Evolutionary conservation across 345 rosid genomes (phyloP).

Genomic region (Ceriops decandra): DNA sequence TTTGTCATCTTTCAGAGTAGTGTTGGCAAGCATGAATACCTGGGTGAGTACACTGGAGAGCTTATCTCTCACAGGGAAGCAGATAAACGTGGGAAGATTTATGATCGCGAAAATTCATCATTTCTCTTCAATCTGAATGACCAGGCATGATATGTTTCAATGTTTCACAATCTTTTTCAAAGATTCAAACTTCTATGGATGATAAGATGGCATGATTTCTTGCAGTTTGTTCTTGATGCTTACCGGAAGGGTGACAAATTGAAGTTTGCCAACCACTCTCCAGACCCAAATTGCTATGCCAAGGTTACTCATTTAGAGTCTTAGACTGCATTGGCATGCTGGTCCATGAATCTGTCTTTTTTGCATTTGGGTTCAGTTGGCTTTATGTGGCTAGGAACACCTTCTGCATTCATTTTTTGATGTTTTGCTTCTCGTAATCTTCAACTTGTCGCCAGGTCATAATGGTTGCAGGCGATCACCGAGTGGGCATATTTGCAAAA

Average conservation of each 20-base stretch:
- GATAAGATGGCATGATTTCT: constrained; percentile 9
- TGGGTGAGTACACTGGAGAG: constrained; percentile 99
- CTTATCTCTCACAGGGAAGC: constrained; percentile 97
- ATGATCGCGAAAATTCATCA: constrained; percentile 97
- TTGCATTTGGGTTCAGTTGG: background rate
- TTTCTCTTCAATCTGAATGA: constrained; percentile 96
- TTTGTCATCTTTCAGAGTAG: constrained; percentile 55
- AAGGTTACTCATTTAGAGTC: constrained; percentile 53
- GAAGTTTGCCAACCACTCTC: constrained; percentile 96
- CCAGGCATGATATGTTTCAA: constrained; percentile 52
- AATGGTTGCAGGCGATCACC: constrained; percentile 94
- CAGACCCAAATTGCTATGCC: constrained; percentile 96
- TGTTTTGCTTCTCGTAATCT: background rate
- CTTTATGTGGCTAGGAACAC: background rate
- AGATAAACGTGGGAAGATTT: constrained; percentile 97
- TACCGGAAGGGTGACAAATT: constrained; percentile 95
- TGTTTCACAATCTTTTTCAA: background rate
- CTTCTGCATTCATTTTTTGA: background rate
- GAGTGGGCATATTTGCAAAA: constrained; percentile 95
- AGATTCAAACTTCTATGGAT: constrained; percentile 1
- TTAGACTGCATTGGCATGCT: too few species aligned
- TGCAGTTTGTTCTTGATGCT: constrained; percentile 98
- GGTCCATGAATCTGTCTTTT: background rate
- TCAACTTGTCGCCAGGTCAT: constrained; percentile 54
- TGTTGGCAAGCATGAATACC: constrained; percentile 93